A percentile compares a stretch with the other conserved stretches of the same genome.
Evolutionary conservation across 345 rosid genomes (phyloP).

Genomic region (Cardamine occulta): DNA sequence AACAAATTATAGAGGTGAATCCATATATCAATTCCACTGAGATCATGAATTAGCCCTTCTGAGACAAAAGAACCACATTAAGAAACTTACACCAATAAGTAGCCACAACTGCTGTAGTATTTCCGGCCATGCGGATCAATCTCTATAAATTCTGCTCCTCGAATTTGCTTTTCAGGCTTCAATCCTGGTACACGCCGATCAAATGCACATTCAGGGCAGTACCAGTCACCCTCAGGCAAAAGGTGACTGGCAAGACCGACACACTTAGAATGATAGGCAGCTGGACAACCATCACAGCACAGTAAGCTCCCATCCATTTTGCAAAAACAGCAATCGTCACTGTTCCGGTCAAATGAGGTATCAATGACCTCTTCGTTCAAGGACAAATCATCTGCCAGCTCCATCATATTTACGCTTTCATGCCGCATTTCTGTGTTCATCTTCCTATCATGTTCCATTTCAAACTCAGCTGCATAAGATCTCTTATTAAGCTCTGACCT

Average conservation of each 20-base stretch:
- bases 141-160: slow-evolving; percentile 90
- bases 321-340: slow-evolving; percentile 91
- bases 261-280: slow-evolving; percentile 98
- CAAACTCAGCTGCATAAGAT: slow-evolving; percentile 66
- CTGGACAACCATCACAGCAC: slow-evolving; percentile 99
- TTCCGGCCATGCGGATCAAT: slow-evolving; percentile 74
- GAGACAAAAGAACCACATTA: slow-evolving; percentile 20
- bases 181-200: slow-evolving; percentile 55
- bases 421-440: slow-evolving; percentile 53
- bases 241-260: slow-evolving; percentile 78
- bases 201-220: slow-evolving; percentile 91
- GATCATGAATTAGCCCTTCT: slow-evolving; percentile 28
- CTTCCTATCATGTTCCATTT: slow-evolving; percentile 65
- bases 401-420: slow-evolving; percentile 55
- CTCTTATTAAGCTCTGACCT: slow-evolving; percentile 78
- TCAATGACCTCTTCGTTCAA: slow-evolving; percentile 61
- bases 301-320: slow-evolving; percentile 96
- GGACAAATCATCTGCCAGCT: slow-evolving; percentile 53
- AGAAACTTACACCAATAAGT: slow-evolving; percentile 90
- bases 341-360: slow-evolving; percentile 71
- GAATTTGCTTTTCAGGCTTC: slow-evolving; percentile 63
- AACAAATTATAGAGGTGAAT: slow-evolving; percentile 8
- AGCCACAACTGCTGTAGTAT: slow-evolving; percentile 82
- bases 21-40: slow-evolving; percentile 10
- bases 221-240: slow-evolving; percentile 97